Base-by-base conservation (phyloP, 768 basidiomycete species). In the Suillus fuscotomentosus region DNA sequence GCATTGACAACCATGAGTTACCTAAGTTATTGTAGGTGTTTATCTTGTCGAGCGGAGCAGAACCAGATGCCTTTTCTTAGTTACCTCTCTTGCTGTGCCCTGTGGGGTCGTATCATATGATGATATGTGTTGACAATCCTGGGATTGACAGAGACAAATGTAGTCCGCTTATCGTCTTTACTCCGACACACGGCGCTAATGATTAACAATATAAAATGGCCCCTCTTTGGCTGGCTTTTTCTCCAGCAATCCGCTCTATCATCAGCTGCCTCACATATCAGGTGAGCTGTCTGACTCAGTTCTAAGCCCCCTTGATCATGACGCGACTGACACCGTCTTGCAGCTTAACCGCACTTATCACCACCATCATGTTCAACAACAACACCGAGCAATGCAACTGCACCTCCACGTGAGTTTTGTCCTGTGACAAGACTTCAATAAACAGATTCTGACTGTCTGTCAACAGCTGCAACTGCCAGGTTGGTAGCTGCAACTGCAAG, bases 401-500 rank as follows among this genome's bases (percentile, higher is more conserved):
- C 47, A 53, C 24, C 60, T 41, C 63, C 14, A 24, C 39, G 63
- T 64, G 10, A 64, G 63, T 61, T 8, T 31, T 27, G 17, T 7
- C 39, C n/a, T 38, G 17, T 15, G 7, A 34, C n/a, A 24, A 6
- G 31, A 31, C 20, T 41, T 36, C n/a, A 27, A 24, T 5, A 22
- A 50, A 3, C 7, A 5, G 20, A 13, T n/a, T 54, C 17, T 54
- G 51, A 54, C 31, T 34, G 11, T 34, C 31, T 20, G 31, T 14
- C 34, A 47, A 50, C 4, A 64, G 63, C 22, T 64, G 63, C 63
- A 47, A 31, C 50, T 64, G 60, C 63, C 39, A 36, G 47, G 38
- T n/a, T 24, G 63, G 63, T 31, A 61, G 47, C 59, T 64, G 63
- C 59, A 17, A 9, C 60, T 64, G 63, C 63, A 31, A 50, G 48